phyloP scores from a whole-genome alignment of 1,139 yeast genomes.

The Pichia sp. region DNA sequence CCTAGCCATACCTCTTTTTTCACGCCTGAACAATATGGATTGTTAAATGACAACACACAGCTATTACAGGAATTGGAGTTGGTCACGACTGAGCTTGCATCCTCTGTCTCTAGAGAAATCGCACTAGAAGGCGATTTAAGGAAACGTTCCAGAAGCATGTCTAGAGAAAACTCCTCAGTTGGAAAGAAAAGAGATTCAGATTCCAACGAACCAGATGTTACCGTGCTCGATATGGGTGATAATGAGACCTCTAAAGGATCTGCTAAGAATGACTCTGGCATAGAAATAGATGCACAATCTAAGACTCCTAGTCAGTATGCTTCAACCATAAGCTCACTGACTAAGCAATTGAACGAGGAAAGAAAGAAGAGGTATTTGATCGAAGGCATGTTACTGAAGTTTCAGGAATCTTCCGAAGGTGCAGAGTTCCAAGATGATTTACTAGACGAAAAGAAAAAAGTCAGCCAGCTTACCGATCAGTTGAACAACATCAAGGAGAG shows the following conservation, averaged over 20 bases:
- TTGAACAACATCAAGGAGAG: slow-evolving; percentile 24
- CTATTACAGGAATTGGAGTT: slow-evolving; percentile 60
- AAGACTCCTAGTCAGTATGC: slow-evolving; percentile 33
- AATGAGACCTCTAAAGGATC: background rate
- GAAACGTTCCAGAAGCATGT: background rate
- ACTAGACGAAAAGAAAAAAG: slow-evolving; percentile 27
- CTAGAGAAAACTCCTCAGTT: background rate
- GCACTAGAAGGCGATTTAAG: slow-evolving; percentile 45
- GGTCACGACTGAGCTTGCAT: slow-evolving; percentile 67
- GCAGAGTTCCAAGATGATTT: slow-evolving; percentile 37
- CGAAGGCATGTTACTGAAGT: slow-evolving; percentile 43
- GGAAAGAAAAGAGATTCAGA: background rate
- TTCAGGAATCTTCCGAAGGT: slow-evolving; percentile 14
- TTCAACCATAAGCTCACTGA: slow-evolving; percentile 45
- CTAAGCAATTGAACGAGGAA: slow-evolving; percentile 58
- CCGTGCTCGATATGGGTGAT: background rate
- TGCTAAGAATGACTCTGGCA: background rate
- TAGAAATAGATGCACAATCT: slow-evolving; percentile 1
- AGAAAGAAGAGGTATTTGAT: slow-evolving; percentile 61
- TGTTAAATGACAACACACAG: slow-evolving; percentile 55
- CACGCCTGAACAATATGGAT: slow-evolving; percentile 53
- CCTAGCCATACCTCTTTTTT: slow-evolving; percentile 7
- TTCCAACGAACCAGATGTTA: background rate
- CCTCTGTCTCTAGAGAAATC: slow-evolving; percentile 64
- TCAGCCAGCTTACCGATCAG: slow-evolving; percentile 8